Evolutionary conservation across 495 filamentous ascomycete genomes (phyloP).

Genomic region (Viridothelium virens): DNA sequence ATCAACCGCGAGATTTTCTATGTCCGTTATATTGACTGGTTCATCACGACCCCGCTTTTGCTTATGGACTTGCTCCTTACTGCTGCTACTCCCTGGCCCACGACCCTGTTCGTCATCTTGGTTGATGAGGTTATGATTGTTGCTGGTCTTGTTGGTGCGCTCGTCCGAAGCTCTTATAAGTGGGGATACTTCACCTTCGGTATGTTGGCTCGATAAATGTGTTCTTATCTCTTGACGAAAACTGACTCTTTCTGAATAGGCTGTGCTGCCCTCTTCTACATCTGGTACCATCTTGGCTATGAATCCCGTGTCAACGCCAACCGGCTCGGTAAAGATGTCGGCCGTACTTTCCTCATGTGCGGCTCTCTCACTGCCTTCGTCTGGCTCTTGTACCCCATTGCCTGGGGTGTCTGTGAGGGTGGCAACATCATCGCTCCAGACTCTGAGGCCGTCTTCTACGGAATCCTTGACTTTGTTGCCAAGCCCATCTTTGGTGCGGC

Average conservation of each 20-base stretch:
- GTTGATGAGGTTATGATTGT: constrained; percentile 57
- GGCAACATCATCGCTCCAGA: constrained; percentile 59
- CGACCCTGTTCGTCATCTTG: constrained; percentile 54
- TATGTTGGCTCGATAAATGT: constrained; percentile 7
- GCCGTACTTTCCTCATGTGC: constrained; percentile 45
- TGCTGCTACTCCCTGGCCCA: constrained; percentile 58
- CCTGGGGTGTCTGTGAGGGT: constrained; percentile 60
- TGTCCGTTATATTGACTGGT: constrained; percentile 62
- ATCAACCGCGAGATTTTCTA: constrained; percentile 60
- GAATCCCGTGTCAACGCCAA: constrained; percentile 48
- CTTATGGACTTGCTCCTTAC: constrained; percentile 54
- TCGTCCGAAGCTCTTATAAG: constrained; percentile 51
- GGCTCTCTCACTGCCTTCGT: constrained; percentile 47
- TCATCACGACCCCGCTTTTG: constrained; percentile 47
- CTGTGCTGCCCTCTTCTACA: constrained; percentile 49
- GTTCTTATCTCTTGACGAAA: background rate
- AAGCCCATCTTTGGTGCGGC: constrained; percentile 52
- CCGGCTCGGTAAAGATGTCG: constrained; percentile 43
- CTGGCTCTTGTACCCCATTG: constrained; percentile 63
- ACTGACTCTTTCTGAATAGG: constrained; percentile 22
- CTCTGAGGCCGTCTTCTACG: constrained; percentile 61
- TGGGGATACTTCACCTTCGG: constrained; percentile 62
- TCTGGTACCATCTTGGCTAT: constrained; percentile 48
- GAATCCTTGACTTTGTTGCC: constrained; percentile 54
- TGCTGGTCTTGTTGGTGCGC: constrained; percentile 54